Conservation (phyloP, 2,329 filamentous ascomycete genomes). For the Alternaria consortialis region DNA sequence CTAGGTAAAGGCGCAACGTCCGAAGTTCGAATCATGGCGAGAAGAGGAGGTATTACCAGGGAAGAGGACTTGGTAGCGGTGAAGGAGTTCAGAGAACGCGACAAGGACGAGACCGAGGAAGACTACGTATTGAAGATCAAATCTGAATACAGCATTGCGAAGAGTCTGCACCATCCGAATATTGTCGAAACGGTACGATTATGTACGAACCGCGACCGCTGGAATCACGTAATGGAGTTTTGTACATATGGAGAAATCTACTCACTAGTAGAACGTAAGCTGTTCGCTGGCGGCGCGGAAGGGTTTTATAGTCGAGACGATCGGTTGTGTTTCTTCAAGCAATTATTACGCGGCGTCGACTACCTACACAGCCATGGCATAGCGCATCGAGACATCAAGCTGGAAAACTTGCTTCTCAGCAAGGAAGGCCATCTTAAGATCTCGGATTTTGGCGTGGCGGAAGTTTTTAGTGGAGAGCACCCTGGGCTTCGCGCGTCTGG, state of each 20-base stretch:
- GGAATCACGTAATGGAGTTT: constrained; percentile 95
- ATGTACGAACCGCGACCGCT: constrained; percentile 75
- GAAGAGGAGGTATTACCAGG: constrained; percentile 66
- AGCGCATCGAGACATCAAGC: constrained; percentile 89
- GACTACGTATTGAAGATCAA: constrained; percentile 92
- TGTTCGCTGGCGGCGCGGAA: constrained; percentile 63
- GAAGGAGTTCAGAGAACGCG: constrained; percentile 84
- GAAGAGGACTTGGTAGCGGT: constrained; percentile 79
- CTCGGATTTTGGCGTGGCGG: constrained; percentile 89
- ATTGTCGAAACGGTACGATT: constrained; percentile 82
- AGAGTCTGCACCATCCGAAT: constrained; percentile 85
- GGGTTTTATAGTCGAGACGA: constrained; percentile 69
- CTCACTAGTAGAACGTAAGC: constrained; percentile 69
- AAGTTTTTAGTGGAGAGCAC: constrained; percentile 84
- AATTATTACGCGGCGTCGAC: constrained; percentile 80
- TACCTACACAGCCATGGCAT: constrained; percentile 87
- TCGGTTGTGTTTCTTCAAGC: constrained; percentile 87
- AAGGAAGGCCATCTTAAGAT: constrained; percentile 86
- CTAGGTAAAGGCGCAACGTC: constrained; percentile 85
- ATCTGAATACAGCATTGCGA: constrained; percentile 87
- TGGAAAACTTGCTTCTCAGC: constrained; percentile 84
- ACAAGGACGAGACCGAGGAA: constrained; percentile 71
- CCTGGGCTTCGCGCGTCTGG: constrained; percentile 77
- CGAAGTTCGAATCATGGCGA: constrained; percentile 80
- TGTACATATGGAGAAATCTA: constrained; percentile 85